phyloP scores from a whole-genome alignment of 2,329 filamentous ascomycete genomes.

The Ascochyta viciae-villosae region DNA sequence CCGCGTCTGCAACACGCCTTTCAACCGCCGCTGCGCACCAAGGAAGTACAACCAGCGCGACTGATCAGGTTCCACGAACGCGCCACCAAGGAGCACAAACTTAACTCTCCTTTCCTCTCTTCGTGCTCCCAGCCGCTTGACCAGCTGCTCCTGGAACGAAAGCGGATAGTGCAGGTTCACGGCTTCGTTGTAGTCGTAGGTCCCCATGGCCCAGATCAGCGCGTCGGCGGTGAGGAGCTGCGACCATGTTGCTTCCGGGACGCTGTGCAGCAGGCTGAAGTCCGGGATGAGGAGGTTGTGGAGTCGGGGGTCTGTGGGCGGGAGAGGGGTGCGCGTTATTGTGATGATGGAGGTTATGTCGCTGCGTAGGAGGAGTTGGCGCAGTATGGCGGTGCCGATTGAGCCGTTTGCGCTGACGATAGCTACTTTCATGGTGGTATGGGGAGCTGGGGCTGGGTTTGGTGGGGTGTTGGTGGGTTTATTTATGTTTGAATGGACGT shows the following conservation, averaged over 20 bases:
- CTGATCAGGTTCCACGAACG: slow-evolving; percentile 26
- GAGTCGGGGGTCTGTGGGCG: no score
- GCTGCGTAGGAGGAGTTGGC: slow-evolving; percentile 17
- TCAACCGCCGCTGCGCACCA: slow-evolving; percentile 17
- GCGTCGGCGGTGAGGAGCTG: slow-evolving; percentile 25
- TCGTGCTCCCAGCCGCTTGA: no score
- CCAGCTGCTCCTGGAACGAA: slow-evolving; percentile 17
- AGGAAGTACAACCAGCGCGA: slow-evolving; percentile 19
- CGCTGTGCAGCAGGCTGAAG: no score
- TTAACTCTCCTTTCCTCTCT: no score
- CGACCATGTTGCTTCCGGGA: slow-evolving; percentile 3
- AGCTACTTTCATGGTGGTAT: slow-evolving; percentile 25
- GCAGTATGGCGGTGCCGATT: slow-evolving; percentile 25
- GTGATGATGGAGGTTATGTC: slow-evolving; percentile 23
- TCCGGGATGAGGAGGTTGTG: no score
- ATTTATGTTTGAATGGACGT: no score
- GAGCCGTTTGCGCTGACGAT: slow-evolving; percentile 29
- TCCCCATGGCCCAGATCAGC: slow-evolving; percentile 32
- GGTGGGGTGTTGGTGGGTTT: no score
- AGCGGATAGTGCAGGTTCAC: slow-evolving; percentile 26
- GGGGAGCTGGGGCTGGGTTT: no score
- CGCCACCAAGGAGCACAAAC: slow-evolving; percentile 24
- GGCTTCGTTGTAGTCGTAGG: slow-evolving; percentile 20
- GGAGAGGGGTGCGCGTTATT: neutral
- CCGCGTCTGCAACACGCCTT: slow-evolving; percentile 22